Evolutionary conservation across 2,329 filamentous ascomycete genomes (phyloP), one percentile per base, ranked within the genome.

Genomic region (Hypomyces perniciosus): DNA sequence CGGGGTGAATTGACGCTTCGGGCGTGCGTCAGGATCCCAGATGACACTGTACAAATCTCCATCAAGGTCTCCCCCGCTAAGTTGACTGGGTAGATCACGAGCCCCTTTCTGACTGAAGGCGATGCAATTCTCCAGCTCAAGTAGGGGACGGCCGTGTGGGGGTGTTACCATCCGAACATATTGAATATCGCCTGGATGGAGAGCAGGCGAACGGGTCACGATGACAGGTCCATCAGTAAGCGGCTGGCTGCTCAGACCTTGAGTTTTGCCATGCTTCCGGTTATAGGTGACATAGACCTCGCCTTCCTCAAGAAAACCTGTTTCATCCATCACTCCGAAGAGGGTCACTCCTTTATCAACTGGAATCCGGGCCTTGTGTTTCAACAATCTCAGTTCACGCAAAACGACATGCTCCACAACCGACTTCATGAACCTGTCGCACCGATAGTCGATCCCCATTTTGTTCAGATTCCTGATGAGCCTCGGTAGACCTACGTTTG

Each of bases 251-350:
- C 70, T 54, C 2, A 62, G 56, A 3, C 62, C 49, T 4, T 61
- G 58, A 10, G 53, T 51, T 8, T 50, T 57, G 28, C 51, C 28
- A n/a, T 61, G 44, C 8, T 58, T 59, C 37, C 64, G 71, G 42
- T 82, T 72, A 35, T 78, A 81, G 0, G 79, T 77, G 48, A 87
- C 77, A 58, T 83, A 91, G 0, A 92, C 77, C 55, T 95, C 73
- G 1, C 79, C 78, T 60, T 88, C 83, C 8, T 76, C 56, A 0
- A 95, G 72, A 34, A 76, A 79, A 0, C 79, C 81, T 0, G 86
- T 90, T 65, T 95, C 89, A 55, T 95, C 90, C 80, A 93, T 87
- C 46, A 95, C 76, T 0, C 90, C 90, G 58, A 90, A 90, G 0
- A 95, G 73, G 0, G 88, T 90, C n/a, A 84, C 77, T 0, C 87